Evolutionary conservation across 2,329 filamentous ascomycete species (phyloP).

Genomic region (Daldinia sp.): DNA sequence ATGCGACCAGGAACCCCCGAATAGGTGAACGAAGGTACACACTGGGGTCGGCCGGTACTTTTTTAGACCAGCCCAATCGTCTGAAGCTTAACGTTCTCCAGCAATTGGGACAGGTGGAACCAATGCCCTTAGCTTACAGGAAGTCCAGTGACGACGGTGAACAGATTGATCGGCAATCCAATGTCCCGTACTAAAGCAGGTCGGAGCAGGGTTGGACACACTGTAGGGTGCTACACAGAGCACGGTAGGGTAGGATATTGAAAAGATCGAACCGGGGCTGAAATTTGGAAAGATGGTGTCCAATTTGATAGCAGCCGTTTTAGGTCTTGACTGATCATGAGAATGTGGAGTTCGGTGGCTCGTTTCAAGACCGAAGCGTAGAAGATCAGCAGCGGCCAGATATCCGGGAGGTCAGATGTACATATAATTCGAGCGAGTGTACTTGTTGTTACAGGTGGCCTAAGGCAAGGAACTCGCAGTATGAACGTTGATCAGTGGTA

Average conservation of each 20-base stretch:
- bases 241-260: constrained; percentile 49
- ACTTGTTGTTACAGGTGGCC: constrained; percentile 33
- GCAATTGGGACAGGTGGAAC: constrained; percentile 59
- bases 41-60: constrained; percentile 57
- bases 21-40: constrained; percentile 52
- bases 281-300: constrained; percentile 52
- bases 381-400: constrained; percentile 53
- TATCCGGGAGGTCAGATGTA: constrained; percentile 51
- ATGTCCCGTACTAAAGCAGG: constrained; percentile 63
- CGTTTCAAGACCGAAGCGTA: constrained; percentile 55
- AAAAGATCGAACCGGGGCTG: constrained; percentile 49
- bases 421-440: constrained; percentile 38
- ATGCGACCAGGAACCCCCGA: constrained; percentile 54
- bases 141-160: constrained; percentile 63
- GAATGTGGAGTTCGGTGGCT: constrained; percentile 54
- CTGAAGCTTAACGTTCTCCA: constrained; percentile 59
- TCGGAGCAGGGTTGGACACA: constrained; percentile 59
- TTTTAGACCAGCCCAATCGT: constrained; percentile 54
- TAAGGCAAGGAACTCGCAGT: constrained; percentile 38
- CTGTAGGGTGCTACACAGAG: constrained; percentile 42
- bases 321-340: constrained; percentile 52
- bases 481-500: constrained; percentile 35
- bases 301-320: constrained; percentile 54
- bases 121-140: constrained; percentile 45
- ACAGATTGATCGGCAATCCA: constrained; percentile 65